These are phyloP conservation scores for Nitzschia inconspicua DNA, from an alignment of 108 stramenopile genomes.

Conservation along the genomic window DNA sequence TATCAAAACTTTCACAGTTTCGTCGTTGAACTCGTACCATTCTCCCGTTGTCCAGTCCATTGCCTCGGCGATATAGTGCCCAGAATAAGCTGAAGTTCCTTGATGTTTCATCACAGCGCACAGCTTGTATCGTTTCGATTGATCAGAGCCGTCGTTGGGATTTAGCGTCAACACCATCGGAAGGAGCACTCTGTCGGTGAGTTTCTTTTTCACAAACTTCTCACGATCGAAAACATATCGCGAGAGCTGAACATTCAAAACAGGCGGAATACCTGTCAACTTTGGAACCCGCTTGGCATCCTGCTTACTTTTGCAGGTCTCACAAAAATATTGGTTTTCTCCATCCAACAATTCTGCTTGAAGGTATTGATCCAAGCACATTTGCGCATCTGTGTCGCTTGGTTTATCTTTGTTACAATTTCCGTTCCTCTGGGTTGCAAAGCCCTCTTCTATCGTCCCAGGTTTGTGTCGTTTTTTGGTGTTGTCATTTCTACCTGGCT, in stretches of 20 bases:
- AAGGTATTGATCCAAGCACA: conserved; percentile 60
- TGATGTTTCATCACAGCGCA: conserved; percentile 83
- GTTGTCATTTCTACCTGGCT: conserved; percentile 1
- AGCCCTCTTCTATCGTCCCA: conserved; percentile 7
- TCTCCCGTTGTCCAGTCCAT: conserved; percentile 82
- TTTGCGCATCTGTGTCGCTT: conserved; percentile 62
- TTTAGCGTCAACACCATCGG: conserved; percentile 45
- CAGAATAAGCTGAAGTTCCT: conserved; percentile 77
- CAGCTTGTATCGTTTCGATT: conserved; percentile 38
- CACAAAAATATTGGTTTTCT: conserved; percentile 85
- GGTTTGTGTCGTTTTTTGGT: conserved; percentile 6
- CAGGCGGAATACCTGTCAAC: conserved; percentile 62
- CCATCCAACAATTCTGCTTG: conserved; percentile 61
- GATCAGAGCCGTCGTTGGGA: neutral
- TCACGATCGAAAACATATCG: conserved; percentile 77
- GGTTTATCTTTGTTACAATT: neutral
- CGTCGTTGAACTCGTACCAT: conserved; percentile 89
- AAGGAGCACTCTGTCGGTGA: conserved; percentile 66
- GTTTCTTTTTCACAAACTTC: conserved; percentile 62
- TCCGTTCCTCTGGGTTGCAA: conserved; percentile 3
- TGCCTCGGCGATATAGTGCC: conserved; percentile 84
- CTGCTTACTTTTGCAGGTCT: conserved; percentile 49
- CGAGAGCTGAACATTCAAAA: conserved; percentile 80
- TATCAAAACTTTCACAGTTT: conserved; percentile 53
- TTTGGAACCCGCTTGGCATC: conserved; percentile 53